Conservation (phyloP, 2,329 filamentous ascomycete species). For the Dothiorella sarmentorum region DNA sequence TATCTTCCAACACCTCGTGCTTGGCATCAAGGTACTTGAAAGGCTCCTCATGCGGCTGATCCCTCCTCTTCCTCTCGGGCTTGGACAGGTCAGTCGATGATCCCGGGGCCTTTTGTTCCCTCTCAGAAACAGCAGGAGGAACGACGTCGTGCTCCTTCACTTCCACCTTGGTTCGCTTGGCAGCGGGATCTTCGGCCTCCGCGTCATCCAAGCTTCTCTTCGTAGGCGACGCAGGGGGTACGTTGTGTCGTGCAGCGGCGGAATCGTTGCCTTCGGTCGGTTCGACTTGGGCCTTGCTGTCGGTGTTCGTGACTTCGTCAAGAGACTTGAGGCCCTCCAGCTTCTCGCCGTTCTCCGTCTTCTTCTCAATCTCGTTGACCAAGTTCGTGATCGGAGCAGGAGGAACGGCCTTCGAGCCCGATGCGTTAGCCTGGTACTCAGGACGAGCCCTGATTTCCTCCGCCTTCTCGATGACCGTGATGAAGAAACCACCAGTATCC, state of each 20-base stretch:
- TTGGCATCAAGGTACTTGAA: slow-evolving; percentile 83
- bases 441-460: slow-evolving; percentile 60
- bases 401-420: not conserved
- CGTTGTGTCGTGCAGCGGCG: slow-evolving; percentile 25
- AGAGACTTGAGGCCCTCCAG: slow-evolving; percentile 33
- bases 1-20: slow-evolving; percentile 71
- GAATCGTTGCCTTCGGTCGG: slow-evolving; percentile 22
- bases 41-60: slow-evolving; percentile 71
- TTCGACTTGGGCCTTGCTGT: not conserved
- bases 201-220: slow-evolving; percentile 43
- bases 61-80: slow-evolving; percentile 39
- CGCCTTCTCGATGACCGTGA: slow-evolving; percentile 89
- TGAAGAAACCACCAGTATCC: slow-evolving; percentile 97
- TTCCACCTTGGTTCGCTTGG: slow-evolving; percentile 38
- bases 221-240: slow-evolving; percentile 19
- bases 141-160: slow-evolving; percentile 3
- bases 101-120: not conserved
- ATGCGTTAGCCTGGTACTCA: not conserved
- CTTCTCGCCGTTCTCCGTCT: slow-evolving; percentile 22
- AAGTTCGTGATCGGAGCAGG: slow-evolving; percentile 23
- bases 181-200: slow-evolving; percentile 25
- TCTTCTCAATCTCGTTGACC: slow-evolving; percentile 42
- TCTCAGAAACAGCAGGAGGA: slow-evolving; percentile 19
- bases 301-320: slow-evolving; percentile 3
- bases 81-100: not conserved